Conservation (phyloP, 2,329 filamentous ascomycete species). For the Magnaporthiopsis poae region DNA sequence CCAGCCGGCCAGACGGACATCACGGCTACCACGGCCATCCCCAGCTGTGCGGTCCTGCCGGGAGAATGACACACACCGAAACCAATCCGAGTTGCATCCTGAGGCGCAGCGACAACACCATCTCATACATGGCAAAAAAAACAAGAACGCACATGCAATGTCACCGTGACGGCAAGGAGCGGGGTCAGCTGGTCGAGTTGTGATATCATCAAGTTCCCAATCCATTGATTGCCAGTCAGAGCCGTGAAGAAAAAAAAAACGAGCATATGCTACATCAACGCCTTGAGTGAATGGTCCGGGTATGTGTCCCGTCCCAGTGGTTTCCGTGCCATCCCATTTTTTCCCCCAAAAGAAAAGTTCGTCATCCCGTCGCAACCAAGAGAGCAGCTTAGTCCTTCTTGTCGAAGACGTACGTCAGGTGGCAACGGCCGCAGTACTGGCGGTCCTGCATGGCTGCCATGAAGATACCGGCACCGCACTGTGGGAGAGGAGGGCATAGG, state of each 20-base stretch:
- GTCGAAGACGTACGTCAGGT: conserved; percentile 65
- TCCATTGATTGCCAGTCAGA: conserved; percentile 8
- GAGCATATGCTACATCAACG: conserved; percentile 25
- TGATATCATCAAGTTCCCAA: conserved; percentile 6
- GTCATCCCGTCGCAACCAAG: conserved; percentile 4
- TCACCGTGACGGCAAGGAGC: not conserved
- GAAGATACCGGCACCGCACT: conserved; percentile 99
- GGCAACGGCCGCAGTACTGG: conserved; percentile 82
- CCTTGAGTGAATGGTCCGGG: conserved; percentile 21
- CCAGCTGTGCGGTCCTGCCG: not conserved
- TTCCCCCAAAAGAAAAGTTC: conserved; percentile 11
- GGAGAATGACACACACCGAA: not conserved
- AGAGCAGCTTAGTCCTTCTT: conserved; percentile 41
- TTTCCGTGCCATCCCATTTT: conserved; percentile 12
- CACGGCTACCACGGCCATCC: too few relatives aligned
- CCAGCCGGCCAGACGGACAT: too few relatives aligned
- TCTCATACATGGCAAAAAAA: not conserved
- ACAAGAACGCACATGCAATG: not conserved
- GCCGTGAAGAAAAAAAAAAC: conserved; percentile 9
- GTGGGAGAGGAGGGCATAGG: not conserved
- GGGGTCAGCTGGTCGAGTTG: not conserved
- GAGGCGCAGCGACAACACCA: not conserved
- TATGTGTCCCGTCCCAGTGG: conserved; percentile 16
- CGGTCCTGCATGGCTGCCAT: conserved; percentile 99
- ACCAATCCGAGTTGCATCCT: not conserved